These are phyloP conservation scores for Amauroascus verrucosus DNA, from an alignment of 2,329 filamentous ascomycete genomes.

Conservation along the genomic window DNA sequence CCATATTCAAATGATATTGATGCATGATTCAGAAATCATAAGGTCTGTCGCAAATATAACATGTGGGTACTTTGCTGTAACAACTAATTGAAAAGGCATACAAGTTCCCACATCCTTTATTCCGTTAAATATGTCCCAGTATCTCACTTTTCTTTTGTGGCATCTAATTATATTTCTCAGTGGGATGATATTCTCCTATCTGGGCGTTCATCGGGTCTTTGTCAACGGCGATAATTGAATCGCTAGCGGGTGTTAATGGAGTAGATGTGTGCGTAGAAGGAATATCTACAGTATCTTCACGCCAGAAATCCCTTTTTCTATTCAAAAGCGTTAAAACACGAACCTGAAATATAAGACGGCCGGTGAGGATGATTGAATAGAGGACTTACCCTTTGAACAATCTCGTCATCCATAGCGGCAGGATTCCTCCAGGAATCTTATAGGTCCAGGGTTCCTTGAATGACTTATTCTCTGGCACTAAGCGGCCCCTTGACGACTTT, in stretches of 20 bases:
- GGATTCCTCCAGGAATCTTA: constrained; percentile 60
- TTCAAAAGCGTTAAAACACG: constrained; percentile 1
- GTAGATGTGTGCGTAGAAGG: constrained; percentile 1
- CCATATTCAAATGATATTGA: neutral
- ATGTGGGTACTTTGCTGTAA: no score
- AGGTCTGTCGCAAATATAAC: neutral
- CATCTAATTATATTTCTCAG: constrained; percentile 3
- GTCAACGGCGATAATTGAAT: constrained; percentile 1
- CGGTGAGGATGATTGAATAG: no score
- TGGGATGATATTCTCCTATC: neutral
- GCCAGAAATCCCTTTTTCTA: constrained; percentile 63
- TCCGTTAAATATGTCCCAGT: neutral
- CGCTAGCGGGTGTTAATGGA: neutral
- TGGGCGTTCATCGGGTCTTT: neutral
- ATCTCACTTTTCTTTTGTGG: neutral
- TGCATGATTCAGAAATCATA: no score
- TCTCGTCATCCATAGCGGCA: constrained; percentile 63
- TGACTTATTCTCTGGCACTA: constrained; percentile 64
- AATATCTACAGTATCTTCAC: constrained; percentile 26
- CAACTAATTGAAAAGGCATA: no score
- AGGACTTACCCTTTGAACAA: constrained; percentile 44
- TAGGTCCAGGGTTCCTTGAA: constrained; percentile 74
- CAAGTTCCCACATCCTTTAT: no score
- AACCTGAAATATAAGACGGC: no score
- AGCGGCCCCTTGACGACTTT: constrained; percentile 54